A percentile compares a stretch with the other conserved stretches of the same genome.
These are phyloP conservation scores for Nitzschia inconspicua DNA, from an alignment of 108 stramenopile genomes.

Conservation along the genomic window DNA sequence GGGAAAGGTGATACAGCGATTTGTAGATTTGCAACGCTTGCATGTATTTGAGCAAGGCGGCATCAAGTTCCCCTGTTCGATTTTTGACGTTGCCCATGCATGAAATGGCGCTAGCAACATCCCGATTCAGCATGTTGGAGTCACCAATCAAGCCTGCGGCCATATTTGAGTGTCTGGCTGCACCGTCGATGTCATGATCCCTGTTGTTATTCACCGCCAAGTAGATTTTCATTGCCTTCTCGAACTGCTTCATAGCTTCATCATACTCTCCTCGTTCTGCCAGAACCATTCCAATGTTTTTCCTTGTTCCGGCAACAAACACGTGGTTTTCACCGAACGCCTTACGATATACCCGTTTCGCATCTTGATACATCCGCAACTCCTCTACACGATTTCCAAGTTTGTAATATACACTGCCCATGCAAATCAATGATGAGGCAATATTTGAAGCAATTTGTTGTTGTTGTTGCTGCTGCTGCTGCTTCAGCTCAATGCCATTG, in stretches of 20 bases:
- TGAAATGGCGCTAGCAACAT: slow-evolving; percentile 77
- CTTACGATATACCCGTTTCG: slow-evolving; percentile 53
- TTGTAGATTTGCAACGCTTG: slow-evolving; percentile 72
- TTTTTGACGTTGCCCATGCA: slow-evolving; percentile 86
- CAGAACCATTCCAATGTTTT: slow-evolving; percentile 82
- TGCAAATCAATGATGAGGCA: slow-evolving; percentile 69
- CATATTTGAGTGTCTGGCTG: background rate
- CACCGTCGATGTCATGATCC: too few species aligned
- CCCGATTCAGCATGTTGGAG: slow-evolving; percentile 51
- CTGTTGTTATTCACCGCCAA: slow-evolving; percentile 27
- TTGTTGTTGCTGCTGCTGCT: background rate
- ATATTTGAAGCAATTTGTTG: slow-evolving; percentile 32
- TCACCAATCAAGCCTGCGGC: background rate
- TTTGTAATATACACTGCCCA: slow-evolving; percentile 77
- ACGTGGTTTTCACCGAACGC: slow-evolving; percentile 61
- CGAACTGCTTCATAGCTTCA: slow-evolving; percentile 59
- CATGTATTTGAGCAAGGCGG: slow-evolving; percentile 61
- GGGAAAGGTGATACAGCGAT: slow-evolving; percentile 24
- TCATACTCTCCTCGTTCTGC: slow-evolving; percentile 73
- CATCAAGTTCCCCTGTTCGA: slow-evolving; percentile 68
- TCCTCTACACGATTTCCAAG: slow-evolving; percentile 66
- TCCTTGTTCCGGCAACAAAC: slow-evolving; percentile 74
- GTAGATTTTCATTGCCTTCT: slow-evolving; percentile 62
- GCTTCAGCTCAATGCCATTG: background rate
- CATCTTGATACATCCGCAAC: slow-evolving; percentile 61